These are phyloP conservation scores for Cylindrotheca fusiformis DNA, from an alignment of 108 stramenopile genomes.

Conservation along the genomic window DNA sequence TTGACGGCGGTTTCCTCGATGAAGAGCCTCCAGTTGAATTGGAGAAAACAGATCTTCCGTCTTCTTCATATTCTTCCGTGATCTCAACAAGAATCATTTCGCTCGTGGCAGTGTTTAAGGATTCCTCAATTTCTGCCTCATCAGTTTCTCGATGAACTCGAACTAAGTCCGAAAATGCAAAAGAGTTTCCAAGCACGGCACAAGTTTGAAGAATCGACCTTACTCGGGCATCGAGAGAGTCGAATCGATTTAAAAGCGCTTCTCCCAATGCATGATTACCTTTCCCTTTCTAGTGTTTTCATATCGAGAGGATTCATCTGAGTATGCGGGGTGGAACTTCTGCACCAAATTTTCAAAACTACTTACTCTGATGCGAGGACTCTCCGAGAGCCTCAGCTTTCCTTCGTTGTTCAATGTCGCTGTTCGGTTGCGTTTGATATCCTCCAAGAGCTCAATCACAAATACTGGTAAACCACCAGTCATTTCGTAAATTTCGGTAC, in stretches of 20 bases:
- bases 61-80: constrained; percentile 26
- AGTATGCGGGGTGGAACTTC: no score
- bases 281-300: neutral
- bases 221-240: constrained; percentile 1
- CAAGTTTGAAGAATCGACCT: neutral
- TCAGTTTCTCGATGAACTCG: neutral
- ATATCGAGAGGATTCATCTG: neutral
- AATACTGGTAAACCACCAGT: constrained; percentile 72
- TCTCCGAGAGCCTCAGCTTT: constrained; percentile 35
- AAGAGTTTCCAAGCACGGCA: constrained; percentile 1
- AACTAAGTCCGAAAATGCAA: constrained; percentile 1
- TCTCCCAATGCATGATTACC: neutral
- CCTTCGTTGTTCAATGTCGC: constrained; percentile 28
- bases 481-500: constrained; percentile 36
- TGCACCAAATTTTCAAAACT: no score
- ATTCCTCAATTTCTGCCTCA: constrained; percentile 1
- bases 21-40: neutral
- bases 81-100: constrained; percentile 54
- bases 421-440: constrained; percentile 11
- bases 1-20: neutral
- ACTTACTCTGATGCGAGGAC: constrained; percentile 19
- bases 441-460: constrained; percentile 53
- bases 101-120: constrained; percentile 48
- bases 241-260: constrained; percentile 2
- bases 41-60: neutral